phyloP scores from a whole-genome alignment of 257 asterid genomes.

The Solanum chilense region DNA sequence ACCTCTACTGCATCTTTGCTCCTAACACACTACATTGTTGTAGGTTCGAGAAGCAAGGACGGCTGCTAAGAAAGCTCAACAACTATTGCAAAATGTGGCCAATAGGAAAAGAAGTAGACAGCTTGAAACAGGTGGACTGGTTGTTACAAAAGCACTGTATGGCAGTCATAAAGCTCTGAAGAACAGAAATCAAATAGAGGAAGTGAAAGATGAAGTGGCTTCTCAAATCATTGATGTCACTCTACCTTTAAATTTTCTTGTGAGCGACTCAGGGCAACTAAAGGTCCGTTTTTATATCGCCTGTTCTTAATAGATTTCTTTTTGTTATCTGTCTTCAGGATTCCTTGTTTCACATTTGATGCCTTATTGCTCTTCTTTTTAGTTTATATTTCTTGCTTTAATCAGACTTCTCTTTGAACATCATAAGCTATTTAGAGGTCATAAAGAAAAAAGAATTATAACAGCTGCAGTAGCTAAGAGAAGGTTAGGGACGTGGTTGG shows the following conservation, averaged over 20 bases:
- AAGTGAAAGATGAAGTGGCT: slow-evolving; percentile 37
- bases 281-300: slow-evolving; percentile 35
- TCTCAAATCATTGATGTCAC: slow-evolving; percentile 74
- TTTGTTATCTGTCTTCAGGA: not conserved
- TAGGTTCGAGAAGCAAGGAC: slow-evolving; percentile 72
- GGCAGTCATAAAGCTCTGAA: slow-evolving; percentile 48
- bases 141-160: slow-evolving; percentile 57
- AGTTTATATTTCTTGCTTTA: not conserved
- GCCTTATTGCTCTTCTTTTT: not conserved
- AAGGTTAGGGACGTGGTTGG: not conserved
- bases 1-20: not conserved
- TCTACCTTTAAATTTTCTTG: slow-evolving; percentile 78
- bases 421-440: not conserved
- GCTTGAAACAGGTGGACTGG: slow-evolving; percentile 60
- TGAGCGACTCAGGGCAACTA: slow-evolving; percentile 69
- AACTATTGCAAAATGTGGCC: slow-evolving; percentile 72
- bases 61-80: slow-evolving; percentile 94
- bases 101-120: slow-evolving; percentile 71
- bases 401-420: not conserved
- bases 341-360: not conserved
- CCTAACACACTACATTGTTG: not conserved
- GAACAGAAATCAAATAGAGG: slow-evolving; percentile 30
- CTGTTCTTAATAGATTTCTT: not conserved
- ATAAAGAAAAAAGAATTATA: not conserved
- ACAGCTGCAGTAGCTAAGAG: not conserved